phyloP scores from a whole-genome alignment of 2,329 filamentous ascomycete genomes.

The Colletotrichum sp. region DNA sequence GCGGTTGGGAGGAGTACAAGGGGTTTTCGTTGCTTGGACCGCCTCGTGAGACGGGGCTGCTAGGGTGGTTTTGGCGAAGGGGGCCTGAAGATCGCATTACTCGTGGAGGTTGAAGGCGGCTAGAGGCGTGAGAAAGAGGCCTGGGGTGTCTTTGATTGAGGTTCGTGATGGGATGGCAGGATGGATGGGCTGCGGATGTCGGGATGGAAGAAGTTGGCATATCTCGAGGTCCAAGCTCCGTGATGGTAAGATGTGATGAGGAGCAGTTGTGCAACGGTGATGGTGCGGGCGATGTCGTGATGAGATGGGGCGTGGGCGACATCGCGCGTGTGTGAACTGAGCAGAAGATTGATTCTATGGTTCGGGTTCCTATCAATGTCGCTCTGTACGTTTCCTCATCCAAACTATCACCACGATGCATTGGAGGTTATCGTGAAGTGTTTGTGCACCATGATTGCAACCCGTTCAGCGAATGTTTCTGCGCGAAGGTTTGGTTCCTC shows the following conservation, averaged over 20 bases:
- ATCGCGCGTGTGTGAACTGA: not conserved
- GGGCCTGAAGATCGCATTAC: not conserved
- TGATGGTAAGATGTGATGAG: not conserved
- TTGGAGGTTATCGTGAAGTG: not conserved
- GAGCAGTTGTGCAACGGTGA: not conserved
- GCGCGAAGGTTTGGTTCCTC: not conserved
- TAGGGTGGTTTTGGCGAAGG: not conserved
- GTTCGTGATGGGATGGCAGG: not conserved
- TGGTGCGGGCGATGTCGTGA: not conserved
- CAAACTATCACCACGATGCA: not conserved
- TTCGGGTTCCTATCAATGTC: not conserved
- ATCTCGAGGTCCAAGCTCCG: not conserved
- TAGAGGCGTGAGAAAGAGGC: not conserved
- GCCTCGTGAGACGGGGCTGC: not conserved
- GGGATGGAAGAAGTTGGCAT: not conserved
- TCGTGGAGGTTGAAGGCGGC: not conserved
- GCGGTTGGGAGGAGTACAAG: too few relatives aligned
- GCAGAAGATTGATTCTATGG: not conserved
- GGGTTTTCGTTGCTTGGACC: not conserved
- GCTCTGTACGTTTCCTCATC: not conserved
- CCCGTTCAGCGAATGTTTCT: not conserved
- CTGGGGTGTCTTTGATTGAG: not conserved
- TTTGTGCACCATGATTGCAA: not conserved
- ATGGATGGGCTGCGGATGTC: not conserved
- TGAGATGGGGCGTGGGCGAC: not conserved